Base-by-base conservation (phyloP, 2,329 filamentous ascomycete genomes). In the Sclerotinia trifoliorum region DNA sequence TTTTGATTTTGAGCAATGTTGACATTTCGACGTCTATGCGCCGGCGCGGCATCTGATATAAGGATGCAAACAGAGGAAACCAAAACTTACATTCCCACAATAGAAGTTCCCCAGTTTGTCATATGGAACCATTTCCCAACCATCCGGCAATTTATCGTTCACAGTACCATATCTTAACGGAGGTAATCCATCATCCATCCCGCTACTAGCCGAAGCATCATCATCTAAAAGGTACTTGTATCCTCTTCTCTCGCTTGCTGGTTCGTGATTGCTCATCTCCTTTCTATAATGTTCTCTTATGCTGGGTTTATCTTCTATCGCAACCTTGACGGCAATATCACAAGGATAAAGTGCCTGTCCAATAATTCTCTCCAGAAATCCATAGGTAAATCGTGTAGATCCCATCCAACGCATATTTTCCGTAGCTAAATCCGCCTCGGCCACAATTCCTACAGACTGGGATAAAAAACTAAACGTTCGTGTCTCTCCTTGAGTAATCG, bases 321-420 rank as follows among this genome's bases (percentile, higher is more conserved):
- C 93, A 15, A 94, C 86, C 78, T 95, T 94, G 73, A 97, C 83
- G 10, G 93, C 91, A 68, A 98, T 82, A 74, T 98, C 93, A 77
- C 92, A 96, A 0, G 95, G 95, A 77, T 97, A 98, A 29, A 91
- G 83, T 44, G 87, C 91, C 77, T 92, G 90, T 66, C 86, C 85
- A 57, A 96, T 81, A 24, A 97, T 83, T 35, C 94, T 87, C 71
- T 89, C 83, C n/a, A 96, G 77, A 70, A 97, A 88, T 8, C 95
- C 95, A 75, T 90, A 90, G 0, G 91, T 93, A 75, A 99, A 99
- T 66, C 95, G 87, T 42, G 88, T 84, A 60, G 86, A 85, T 24
- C 95, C 95, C 90, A 99, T 94, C 94, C 94, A 98, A 55, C 95
- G 89, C 71, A 98, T 80, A 75, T 96, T 83, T 75, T 99, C 95